Percentiles rank a stretch among this genome's conserved stretches.
These are phyloP conservation scores for Fusarium aywerte DNA, from an alignment of 2,329 filamentous ascomycete genomes.

Conservation along the genomic window DNA sequence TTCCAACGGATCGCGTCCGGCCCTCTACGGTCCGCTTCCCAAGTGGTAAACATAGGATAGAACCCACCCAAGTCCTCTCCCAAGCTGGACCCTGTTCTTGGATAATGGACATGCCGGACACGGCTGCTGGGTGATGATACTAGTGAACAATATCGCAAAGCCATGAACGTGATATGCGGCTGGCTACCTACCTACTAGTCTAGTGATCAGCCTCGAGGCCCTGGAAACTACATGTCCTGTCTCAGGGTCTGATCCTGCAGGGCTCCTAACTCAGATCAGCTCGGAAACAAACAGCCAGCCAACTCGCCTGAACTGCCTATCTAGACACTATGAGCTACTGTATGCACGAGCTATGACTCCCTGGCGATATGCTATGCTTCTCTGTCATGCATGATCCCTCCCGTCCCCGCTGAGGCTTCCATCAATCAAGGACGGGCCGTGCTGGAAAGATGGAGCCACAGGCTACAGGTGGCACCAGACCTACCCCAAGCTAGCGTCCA, in stretches of 20 bases:
- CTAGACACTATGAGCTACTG: not conserved
- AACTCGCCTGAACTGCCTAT: constrained; percentile 3
- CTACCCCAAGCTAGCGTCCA: constrained; percentile 26
- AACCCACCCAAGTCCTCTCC: constrained; percentile 23
- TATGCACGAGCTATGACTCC: constrained; percentile 10
- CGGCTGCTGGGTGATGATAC: not conserved
- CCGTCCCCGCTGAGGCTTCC: constrained; percentile 35
- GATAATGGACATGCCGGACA: not conserved
- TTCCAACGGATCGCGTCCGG: constrained; percentile 37
- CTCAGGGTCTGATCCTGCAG: constrained; percentile 26
- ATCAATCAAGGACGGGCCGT: constrained; percentile 34
- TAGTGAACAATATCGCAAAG: not conserved
- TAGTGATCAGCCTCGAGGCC: constrained; percentile 24
- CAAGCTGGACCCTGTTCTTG: constrained; percentile 11
- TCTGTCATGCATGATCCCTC: constrained; percentile 41
- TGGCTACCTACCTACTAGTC: not conserved
- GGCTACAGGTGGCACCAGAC: constrained; percentile 32
- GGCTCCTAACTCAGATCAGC: constrained; percentile 21
- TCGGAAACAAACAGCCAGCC: constrained; percentile 10
- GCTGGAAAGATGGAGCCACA: constrained; percentile 31
- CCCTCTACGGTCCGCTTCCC: constrained; percentile 44
- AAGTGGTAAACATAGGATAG: constrained; percentile 24
- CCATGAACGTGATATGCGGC: not conserved
- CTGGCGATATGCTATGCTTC: constrained; percentile 35
- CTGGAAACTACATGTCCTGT: constrained; percentile 31